Base-by-base conservation (phyloP, 2,329 filamentous ascomycete species). In the Metarhizium album region DNA sequence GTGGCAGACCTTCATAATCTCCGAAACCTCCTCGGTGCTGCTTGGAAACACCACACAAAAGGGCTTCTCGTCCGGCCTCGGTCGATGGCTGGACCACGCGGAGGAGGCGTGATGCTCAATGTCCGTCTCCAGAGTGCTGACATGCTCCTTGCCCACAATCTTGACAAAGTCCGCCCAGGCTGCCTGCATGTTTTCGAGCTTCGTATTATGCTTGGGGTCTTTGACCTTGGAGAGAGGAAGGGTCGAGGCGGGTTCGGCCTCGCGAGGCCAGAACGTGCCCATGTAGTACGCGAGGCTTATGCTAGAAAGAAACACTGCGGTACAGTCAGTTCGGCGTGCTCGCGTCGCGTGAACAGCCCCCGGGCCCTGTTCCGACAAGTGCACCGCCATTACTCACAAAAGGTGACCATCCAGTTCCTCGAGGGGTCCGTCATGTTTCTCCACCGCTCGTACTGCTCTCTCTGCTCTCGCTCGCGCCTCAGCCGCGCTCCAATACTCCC, bases 1-100 rank as follows among this genome's bases (percentile, higher is more conserved):
- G 65, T 95, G 87, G 70, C 90, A 95, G 51, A 95, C 71, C 70
- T 91, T 90, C 84, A 95, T 91, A 53, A 96, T 80, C 55, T 76
- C 73, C n/a, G 86, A 85, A 8, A 95, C 89, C 59, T 96, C 84
- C 56, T 90, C 84, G 1, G 90, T 96, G 35, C 76, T 81, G 42
- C 70, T 73, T 0, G 90, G 90, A 63, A 83, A 91, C 40, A 95
- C 77, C 48, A 96, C 74, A 64, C 89, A 76, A 62, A 85, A 85
- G 13, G 80, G 75, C 43, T 72, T 70, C 52, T 81, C 71, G 2
- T 70, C 63, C 14, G 71, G 66, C 29, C 68, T 67, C 46, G 70
- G 67, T 45, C 70, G 70, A 64, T 84, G 79, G 29, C 79, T 76
- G 43, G 80, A 84, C 81, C 81, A 86, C 43, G 76, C 74, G 23